Evolutionary conservation across 441 rosid genomes (phyloP), one percentile per base, ranked within the genome.

Genomic region (Jatropha multifida): DNA sequence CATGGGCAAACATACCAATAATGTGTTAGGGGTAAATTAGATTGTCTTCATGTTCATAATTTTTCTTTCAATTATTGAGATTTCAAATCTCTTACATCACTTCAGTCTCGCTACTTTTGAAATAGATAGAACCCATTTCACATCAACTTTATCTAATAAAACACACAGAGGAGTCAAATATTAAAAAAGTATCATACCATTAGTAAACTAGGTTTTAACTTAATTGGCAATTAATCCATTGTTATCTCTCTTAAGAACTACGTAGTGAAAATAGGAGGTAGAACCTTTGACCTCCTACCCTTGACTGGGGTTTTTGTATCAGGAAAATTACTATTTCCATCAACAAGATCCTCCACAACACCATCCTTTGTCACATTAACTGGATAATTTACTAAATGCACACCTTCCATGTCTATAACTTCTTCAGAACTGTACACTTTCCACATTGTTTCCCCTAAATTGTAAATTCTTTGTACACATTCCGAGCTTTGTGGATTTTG

Each of bases 361-460:
- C 99, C 99, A 58, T 91, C 86, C 51, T 69, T 69, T 6, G 85
- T 83, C 7, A 94, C 88, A 41, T 69, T 78, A 7, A 91, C 78
- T 2, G 98, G 99, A 72, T 87, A 91, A 5, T 82, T 84, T 48
- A 93, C 88, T 9, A 93, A 83, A 79, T 93, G 99, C 40, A 86
- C 89, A 7, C 94, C 91, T 56, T 77, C 80, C 97, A 94, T 91
- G 85, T 91, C 97, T 70, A 82, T 85, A 10, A 86, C 80, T 62
- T 86, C 84, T 76, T 94, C 92, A 9, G 86, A 72, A 5, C 86
- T 85, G 81, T 90, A 93, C 68, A 88, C 82, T 44, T 77, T 83
- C 97, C 97, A 90, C 97, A 86, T 94, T 54, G 73, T 42, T 46
- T 91, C 93, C 41, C 90, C 97, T 15, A 91, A n/a, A 23, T 79